Conservation (phyloP, 148 eudicot species). For the Chenopodium berlandieri region DNA sequence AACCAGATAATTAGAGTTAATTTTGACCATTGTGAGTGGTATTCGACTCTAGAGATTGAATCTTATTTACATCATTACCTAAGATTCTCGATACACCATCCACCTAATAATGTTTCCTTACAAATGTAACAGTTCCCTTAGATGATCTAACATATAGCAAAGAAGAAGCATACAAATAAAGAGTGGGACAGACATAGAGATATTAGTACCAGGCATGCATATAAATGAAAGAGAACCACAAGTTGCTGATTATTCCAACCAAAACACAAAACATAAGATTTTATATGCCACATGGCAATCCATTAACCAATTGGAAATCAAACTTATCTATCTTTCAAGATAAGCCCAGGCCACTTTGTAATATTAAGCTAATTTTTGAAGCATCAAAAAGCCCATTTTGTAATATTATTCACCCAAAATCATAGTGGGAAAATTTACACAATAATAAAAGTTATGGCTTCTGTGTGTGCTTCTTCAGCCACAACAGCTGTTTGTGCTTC, state of each 20-base stretch:
- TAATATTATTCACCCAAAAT: neutral
- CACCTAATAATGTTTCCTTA: no score
- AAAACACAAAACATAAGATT: slow-evolving; percentile 37
- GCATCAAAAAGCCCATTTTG: slow-evolving; percentile 9
- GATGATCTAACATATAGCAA: neutral
- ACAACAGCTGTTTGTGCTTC: slow-evolving; percentile 74
- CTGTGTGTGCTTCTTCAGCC: slow-evolving; percentile 90
- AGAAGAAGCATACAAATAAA: neutral
- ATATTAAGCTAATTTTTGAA: neutral
- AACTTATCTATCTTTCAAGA: slow-evolving; percentile 38
- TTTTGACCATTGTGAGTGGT: no score
- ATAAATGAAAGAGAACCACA: slow-evolving; percentile 42
- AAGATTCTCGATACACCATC: no score
- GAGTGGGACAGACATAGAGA: slow-evolving; percentile 19
- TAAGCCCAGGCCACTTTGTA: slow-evolving; percentile 13
- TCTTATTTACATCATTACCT: no score
- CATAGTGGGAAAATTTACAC: neutral
- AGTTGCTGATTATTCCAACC: slow-evolving; percentile 35
- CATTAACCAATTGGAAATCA: slow-evolving; percentile 49
- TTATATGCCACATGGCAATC: slow-evolving; percentile 53
- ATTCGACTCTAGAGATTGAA: no score
- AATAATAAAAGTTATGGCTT: slow-evolving; percentile 49
- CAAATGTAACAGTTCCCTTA: neutral
- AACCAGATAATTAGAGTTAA: no score
- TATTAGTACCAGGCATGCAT: neutral